Evolutionary conservation across 768 basidiomycete species (phyloP), one percentile per base, ranked within the genome.

Genomic region (Hygrocybe coccinea): DNA sequence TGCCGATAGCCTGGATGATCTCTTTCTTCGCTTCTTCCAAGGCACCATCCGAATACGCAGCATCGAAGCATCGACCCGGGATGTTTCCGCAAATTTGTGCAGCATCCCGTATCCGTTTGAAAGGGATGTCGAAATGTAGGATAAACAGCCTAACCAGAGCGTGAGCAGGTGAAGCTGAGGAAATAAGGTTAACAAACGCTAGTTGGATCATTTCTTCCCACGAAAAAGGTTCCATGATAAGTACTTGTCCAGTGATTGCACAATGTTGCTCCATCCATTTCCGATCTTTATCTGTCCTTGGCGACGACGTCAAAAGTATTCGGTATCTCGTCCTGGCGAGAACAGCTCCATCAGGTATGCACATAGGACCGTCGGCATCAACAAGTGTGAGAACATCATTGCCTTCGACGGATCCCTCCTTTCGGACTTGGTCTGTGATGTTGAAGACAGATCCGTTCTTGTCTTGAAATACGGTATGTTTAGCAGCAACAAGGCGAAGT

Each of bases 401-500:
- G n/a, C 38, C 38, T 15, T 2, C 25, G 0, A 17, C 35, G 25
- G 1, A 19, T 46, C 10, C 24, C 34, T 22, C 54, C 39, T 41
- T 15, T 49, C 29, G 49, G n/a, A 59, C 36, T 19, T 25, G 12
- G 43, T 52, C 38, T 25, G 12, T 48, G 36, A 59, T 59, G 29
- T 53, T 17, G 37, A 56, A 59, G 22, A 56, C 50, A 19, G 17
- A 12, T 9, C 52, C 56, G 10, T 15, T 1, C 55, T 33, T 45
- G 38, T 52, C 55, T 48, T 59, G 58, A 52, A 59, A 59, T 46
- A 56, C 44, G 36, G 50, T 47, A 36, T 38, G 44, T 50, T 59
- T 29, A 45, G 50, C 45, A n/a, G 5, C 9, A 48, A 59, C 38
- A 36, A 59, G 37, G 56, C 58, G 50, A 56, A 56, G 58, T 22